Percentiles rank a stretch among this genome's conserved stretches.
These are phyloP conservation scores for Cucurbita pepo DNA, from an alignment of 306 rosid genomes.

Conservation along the genomic window DNA sequence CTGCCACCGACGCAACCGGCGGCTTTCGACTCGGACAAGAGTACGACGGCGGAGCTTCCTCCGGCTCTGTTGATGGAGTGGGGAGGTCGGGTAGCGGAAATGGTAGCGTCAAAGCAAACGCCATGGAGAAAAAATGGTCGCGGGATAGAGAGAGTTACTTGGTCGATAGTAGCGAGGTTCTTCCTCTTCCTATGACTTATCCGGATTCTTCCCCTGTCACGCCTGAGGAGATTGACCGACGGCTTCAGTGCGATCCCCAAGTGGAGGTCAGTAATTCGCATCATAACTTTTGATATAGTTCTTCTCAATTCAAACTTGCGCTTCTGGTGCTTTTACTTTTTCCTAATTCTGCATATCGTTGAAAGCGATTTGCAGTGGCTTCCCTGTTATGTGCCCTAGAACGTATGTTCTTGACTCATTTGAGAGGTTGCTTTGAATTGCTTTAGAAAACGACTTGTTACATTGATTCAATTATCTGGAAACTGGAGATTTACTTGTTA, in stretches of 20 bases:
- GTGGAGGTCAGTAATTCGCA: constrained; percentile 27
- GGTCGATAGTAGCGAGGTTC: constrained; percentile 47
- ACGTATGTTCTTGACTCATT: neutral
- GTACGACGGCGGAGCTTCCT: constrained; percentile 22
- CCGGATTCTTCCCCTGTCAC: constrained; percentile 71
- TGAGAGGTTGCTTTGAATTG: neutral
- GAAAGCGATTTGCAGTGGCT: neutral
- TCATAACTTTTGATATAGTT: neutral
- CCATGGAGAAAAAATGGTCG: constrained; percentile 68
- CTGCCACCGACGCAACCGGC: constrained; percentile 23
- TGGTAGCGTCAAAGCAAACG: constrained; percentile 37
- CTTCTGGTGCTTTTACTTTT: neutral
- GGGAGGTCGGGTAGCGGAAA: constrained; percentile 17
- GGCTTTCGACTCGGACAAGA: constrained; percentile 29
- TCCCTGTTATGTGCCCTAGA: neutral
- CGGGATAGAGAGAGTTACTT: constrained; percentile 59
- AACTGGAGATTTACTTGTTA: neutral
- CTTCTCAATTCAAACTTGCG: neutral
- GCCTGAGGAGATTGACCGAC: constrained; percentile 49
- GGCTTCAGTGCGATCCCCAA: constrained; percentile 63
- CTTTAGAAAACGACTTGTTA: neutral
- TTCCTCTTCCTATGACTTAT: constrained; percentile 78
- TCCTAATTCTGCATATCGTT: neutral
- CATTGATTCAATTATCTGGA: neutral
- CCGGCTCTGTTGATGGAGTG: constrained; percentile 11